Conservation (phyloP, 805 yeast species). For the Dipodascopsis tothii region DNA sequence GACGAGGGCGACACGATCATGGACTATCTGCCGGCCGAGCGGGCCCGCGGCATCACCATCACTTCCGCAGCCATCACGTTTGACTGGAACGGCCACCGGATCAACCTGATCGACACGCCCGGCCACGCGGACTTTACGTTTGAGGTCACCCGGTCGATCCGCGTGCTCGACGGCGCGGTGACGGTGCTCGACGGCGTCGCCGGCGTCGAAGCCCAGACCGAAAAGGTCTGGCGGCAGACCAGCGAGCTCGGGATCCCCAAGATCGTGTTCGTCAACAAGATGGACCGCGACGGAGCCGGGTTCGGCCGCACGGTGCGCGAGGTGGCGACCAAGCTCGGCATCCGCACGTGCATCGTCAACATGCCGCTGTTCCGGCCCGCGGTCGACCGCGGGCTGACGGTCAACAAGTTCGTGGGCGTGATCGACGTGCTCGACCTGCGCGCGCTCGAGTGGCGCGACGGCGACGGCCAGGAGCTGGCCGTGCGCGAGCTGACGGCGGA, state of each 20-base stretch:
- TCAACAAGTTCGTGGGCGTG: conserved; percentile 54
- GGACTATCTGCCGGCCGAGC: conserved; percentile 81
- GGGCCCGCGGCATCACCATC: conserved; percentile 90
- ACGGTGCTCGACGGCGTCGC: conserved; percentile 92
- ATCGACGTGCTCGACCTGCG: conserved; percentile 65
- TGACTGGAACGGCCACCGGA: conserved; percentile 69
- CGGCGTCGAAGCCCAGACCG: conserved; percentile 97
- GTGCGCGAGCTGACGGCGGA: conserved; percentile 24
- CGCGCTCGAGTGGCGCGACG: conserved; percentile 40
- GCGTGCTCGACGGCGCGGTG: conserved; percentile 92
- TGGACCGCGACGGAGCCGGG: conserved; percentile 96
- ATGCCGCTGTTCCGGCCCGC: conserved; percentile 44
- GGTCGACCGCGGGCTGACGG: conserved; percentile 23
- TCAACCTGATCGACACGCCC: conserved; percentile 92
- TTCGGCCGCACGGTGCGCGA: conserved; percentile 84
- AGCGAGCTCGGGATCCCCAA: conserved; percentile 58
- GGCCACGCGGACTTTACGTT: conserved; percentile 97
- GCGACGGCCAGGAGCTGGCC: conserved; percentile 45
- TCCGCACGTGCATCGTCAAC: conserved; percentile 67
- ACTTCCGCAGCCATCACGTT: conserved; percentile 93
- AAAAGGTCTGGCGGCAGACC: conserved; percentile 92
- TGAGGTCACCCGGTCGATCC: conserved; percentile 80
- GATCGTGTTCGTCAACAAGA: conserved; percentile 78
- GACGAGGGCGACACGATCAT: conserved; percentile 96
- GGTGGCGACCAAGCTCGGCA: conserved; percentile 63